phyloP scores from a whole-genome alignment of 2,329 filamentous ascomycete genomes.

The Venturia aucupariae region DNA sequence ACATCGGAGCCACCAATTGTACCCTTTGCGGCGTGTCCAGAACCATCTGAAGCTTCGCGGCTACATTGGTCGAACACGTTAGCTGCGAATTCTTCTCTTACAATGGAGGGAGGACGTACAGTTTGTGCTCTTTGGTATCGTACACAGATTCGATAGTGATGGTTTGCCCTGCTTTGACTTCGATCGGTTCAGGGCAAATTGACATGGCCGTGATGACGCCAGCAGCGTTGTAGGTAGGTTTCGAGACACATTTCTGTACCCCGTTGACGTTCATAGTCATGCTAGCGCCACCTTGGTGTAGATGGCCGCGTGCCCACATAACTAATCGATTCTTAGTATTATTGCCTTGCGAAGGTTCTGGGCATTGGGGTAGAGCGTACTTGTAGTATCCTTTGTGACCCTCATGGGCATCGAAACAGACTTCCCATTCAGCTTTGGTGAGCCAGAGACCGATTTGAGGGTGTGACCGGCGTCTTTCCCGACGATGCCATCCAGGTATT shows the following conservation, averaged over 20 bases:
- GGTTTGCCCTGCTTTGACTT: constrained; percentile 9
- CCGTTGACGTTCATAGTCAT: constrained; percentile 13
- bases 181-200: constrained; percentile 9
- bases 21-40: background rate
- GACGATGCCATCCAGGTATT: constrained; percentile 9
- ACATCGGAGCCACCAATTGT: constrained; percentile 7
- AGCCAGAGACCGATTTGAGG: constrained; percentile 6
- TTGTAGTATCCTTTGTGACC: background rate
- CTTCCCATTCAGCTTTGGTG: constrained; percentile 7
- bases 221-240: constrained; percentile 6
- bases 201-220: constrained; percentile 14
- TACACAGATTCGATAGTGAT: constrained; percentile 11
- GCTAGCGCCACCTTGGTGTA: constrained; percentile 12
- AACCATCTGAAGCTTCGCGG: constrained; percentile 9
- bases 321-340: background rate
- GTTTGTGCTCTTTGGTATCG: constrained; percentile 10
- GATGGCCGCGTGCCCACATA: constrained; percentile 12
- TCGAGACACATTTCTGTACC: constrained; percentile 1
- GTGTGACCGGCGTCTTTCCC: constrained; percentile 9
- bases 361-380: too few relatives aligned
- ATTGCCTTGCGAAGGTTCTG: too few relatives aligned
- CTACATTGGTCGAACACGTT: background rate
- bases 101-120: constrained; percentile 12
- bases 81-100: too few relatives aligned
- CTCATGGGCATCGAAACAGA: constrained; percentile 2